Evolutionary conservation across 1,139 yeast species (phyloP).

Genomic region (Kazachstania sp.): DNA sequence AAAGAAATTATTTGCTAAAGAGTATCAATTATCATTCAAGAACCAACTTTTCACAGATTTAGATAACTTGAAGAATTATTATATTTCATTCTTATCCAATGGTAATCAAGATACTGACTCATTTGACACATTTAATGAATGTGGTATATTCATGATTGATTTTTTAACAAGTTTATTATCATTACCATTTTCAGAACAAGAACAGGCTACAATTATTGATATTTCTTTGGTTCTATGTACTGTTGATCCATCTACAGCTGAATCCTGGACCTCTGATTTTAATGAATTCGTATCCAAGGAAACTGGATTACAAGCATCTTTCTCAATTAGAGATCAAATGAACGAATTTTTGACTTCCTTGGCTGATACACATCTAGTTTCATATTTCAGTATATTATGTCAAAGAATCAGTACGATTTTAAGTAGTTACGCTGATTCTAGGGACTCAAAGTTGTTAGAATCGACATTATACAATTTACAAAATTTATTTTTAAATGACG

Average conservation of each 20-base stretch:
- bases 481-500: constrained; percentile 18
- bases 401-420: constrained; percentile 1
- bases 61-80: constrained; percentile 8
- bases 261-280: constrained; percentile 44
- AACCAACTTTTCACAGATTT: constrained; percentile 19
- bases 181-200: constrained; percentile 9
- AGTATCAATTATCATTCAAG: constrained; percentile 10
- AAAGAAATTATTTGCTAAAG: constrained; percentile 19
- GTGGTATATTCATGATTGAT: constrained; percentile 28
- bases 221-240: constrained; percentile 16
- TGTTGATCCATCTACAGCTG: constrained; percentile 28
- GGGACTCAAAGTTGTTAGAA: constrained; percentile 28
- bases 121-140: constrained; percentile 25
- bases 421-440: constrained; percentile 19
- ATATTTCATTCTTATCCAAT: not conserved
- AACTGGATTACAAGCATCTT: constrained; percentile 49
- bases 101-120: constrained; percentile 8
- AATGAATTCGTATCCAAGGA: constrained; percentile 66
- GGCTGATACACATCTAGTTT: constrained; percentile 12
- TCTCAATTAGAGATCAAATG: constrained; percentile 46
- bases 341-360: constrained; percentile 33
- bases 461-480: constrained; percentile 29
- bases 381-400: constrained; percentile 14
- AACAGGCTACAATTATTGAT: constrained; percentile 10
- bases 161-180: constrained; percentile 24